Base-by-base conservation (phyloP, 1,139 yeast species). In the Kurtzmaniella quercitrusa region DNA sequence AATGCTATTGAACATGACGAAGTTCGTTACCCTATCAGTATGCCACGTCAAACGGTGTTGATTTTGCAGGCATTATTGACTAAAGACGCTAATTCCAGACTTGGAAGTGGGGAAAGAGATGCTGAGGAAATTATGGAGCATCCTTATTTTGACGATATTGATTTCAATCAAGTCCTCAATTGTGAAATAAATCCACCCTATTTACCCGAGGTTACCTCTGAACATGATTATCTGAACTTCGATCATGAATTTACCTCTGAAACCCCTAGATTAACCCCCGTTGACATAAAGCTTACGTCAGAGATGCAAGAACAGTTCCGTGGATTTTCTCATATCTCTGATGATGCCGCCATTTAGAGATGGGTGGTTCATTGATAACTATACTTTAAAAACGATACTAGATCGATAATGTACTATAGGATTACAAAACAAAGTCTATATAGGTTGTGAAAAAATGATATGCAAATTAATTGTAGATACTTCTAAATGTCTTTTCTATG, bases 1-100 rank as follows among this genome's bases (percentile, higher is more conserved):
- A 94, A 91, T 65, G 97, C 98, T n/a, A 93, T 93, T 57, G 80
- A 91, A 51, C 86, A 93, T 39, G 98, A 93, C 69, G 98, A 93
- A 64, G 98, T 96, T n/a, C 73, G 90, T 55, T 93, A 91, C 64
- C 98, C 98, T 29, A 89, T 93, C 50, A 94, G 91, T 61, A 93
- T 93, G 97, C 95, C 97, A 1, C 84, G 96, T 48, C 97, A 90
- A 63, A 90, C 97, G 2, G 98, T 94, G 21, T 89, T 94, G 52
- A 85, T 93, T 39, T 76, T 93, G 62, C 98, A 91, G 65, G 91
- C 93, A 40, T 75, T 93, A 52, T 73, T 93, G 52, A 88, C 96
- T 2, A 85, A 95, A 58, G 97, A 93, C 59, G 96, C 98, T 11
- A 67, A 67, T 23, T 71, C 75, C 52, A 85, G 99, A 60, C 71